Conservation (phyloP, 1,284 basidiomycete genomes). For the Ustilago cynodontis region DNA sequence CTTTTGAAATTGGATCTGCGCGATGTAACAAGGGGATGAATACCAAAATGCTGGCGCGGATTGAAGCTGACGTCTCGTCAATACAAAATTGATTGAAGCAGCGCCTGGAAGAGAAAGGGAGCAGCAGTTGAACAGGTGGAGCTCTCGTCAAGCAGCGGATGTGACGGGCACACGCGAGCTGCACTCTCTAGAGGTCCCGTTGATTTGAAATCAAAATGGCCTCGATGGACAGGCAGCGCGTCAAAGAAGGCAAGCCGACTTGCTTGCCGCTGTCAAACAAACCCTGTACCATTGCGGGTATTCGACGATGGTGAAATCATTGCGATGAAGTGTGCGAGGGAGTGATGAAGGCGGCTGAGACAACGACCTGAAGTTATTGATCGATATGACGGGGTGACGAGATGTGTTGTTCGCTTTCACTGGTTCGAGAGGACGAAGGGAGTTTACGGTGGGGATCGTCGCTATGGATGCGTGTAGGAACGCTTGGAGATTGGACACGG, state of each 20-base stretch:
- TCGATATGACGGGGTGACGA: neutral
- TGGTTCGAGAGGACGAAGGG: neutral
- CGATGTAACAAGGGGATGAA: neutral
- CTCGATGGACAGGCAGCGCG: slow-evolving; percentile 18
- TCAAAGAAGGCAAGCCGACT: neutral
- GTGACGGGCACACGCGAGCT: slow-evolving; percentile 3
- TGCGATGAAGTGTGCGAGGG: neutral
- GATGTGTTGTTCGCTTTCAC: neutral
- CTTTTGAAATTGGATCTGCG: slow-evolving; percentile 23
- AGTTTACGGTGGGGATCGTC: neutral
- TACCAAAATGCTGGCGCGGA: slow-evolving; percentile 15
- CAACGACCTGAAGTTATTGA: neutral
- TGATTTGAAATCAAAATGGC: slow-evolving; percentile 37
- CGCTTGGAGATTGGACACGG: neutral
- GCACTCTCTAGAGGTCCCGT: neutral
- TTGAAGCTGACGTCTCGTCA: slow-evolving; percentile 2
- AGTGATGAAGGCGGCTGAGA: neutral
- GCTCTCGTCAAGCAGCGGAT: neutral
- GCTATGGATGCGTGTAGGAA: slow-evolving; percentile 16
- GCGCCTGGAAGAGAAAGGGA: neutral
- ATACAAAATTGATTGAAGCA: neutral
- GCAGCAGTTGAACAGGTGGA: neutral
- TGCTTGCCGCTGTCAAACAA: neutral
- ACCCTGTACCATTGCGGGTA: neutral
- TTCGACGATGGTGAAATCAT: neutral